Conservation (phyloP, 768 basidiomycete genomes). For the Chalciporus piperatus region DNA sequence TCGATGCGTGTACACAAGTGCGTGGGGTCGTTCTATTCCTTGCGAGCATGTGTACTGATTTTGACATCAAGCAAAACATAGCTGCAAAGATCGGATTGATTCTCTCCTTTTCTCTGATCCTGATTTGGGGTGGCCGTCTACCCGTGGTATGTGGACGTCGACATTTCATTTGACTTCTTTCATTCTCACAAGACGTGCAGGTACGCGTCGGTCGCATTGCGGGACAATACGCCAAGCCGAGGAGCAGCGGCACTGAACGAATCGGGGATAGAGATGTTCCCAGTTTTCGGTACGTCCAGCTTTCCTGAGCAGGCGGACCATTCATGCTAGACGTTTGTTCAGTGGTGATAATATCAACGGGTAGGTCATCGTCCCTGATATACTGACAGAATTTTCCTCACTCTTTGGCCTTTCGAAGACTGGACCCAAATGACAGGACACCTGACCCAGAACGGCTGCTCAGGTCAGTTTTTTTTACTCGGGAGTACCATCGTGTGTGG, state of each 20-base stretch:
- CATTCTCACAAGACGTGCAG: slow-evolving; percentile 33
- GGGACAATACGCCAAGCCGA: slow-evolving; percentile 94
- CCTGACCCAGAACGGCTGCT: slow-evolving; percentile 91
- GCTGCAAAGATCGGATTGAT: slow-evolving; percentile 87
- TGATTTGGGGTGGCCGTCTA: slow-evolving; percentile 89
- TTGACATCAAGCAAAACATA: slow-evolving; percentile 68
- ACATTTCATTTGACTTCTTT: not conserved
- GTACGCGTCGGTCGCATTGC: slow-evolving; percentile 89
- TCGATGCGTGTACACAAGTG: slow-evolving; percentile 86
- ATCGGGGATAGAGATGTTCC: slow-evolving; percentile 73
- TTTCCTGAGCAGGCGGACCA: not conserved
- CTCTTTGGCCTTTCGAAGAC: slow-evolving; percentile 34
- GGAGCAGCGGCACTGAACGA: slow-evolving; percentile 79
- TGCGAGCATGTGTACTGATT: slow-evolving; percentile 6
- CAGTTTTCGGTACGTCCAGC: slow-evolving; percentile 73
- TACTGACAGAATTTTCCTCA: not conserved
- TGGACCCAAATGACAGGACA: slow-evolving; percentile 72
- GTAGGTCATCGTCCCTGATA: slow-evolving; percentile 34
- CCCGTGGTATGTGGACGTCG: slow-evolving; percentile 67
- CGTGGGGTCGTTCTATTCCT: slow-evolving; percentile 23
- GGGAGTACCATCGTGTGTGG: not conserved
- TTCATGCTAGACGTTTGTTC: slow-evolving; percentile 4
- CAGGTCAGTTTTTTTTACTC: slow-evolving; percentile 43
- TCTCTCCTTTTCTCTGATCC: slow-evolving; percentile 90
- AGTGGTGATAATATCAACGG: slow-evolving; percentile 98